phyloP scores from a whole-genome alignment of 352 stramenopile species.

The Phytopythium chamaehyphon region DNA sequence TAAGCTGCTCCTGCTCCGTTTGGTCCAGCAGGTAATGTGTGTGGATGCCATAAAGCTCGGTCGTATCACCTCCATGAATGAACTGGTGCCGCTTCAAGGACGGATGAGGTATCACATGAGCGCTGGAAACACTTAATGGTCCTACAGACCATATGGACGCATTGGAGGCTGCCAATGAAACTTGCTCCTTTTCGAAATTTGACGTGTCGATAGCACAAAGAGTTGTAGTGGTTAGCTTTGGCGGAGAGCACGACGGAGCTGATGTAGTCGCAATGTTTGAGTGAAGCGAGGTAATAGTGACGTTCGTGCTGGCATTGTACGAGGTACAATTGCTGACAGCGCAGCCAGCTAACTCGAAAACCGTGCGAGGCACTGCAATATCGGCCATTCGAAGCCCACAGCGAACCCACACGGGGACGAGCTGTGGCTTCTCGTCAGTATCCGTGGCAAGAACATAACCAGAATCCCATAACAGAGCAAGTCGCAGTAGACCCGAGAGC shows the following conservation, averaged over 20 bases:
- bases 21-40: constrained; percentile 6
- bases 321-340: constrained; percentile 12
- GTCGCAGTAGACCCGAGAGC: constrained; percentile 23
- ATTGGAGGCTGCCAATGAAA: constrained; percentile 1
- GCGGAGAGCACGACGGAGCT: neutral
- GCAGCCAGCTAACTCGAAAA: constrained; percentile 10
- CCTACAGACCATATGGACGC: constrained; percentile 18
- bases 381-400: constrained; percentile 14
- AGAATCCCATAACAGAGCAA: constrained; percentile 17
- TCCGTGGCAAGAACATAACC: constrained; percentile 9
- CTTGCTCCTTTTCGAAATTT: neutral
- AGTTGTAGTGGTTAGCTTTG: neutral
- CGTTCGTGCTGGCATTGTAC: constrained; percentile 10
- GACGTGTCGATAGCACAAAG: neutral
- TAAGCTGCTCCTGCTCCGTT: neutral
- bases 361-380: neutral
- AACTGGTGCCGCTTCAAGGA: neutral
- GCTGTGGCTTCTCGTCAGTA: constrained; percentile 4
- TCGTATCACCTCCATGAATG: neutral
- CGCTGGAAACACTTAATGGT: constrained; percentile 11
- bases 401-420: constrained; percentile 21
- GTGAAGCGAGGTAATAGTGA: constrained; percentile 8
- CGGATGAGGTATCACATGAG: neutral
- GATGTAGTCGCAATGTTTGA: neutral
- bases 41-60: constrained; percentile 17